Evolutionary conservation across 352 stramenopile species (phyloP), one percentile per base, ranked within the genome.

Genomic region (Peronosclerospora sorghi): DNA sequence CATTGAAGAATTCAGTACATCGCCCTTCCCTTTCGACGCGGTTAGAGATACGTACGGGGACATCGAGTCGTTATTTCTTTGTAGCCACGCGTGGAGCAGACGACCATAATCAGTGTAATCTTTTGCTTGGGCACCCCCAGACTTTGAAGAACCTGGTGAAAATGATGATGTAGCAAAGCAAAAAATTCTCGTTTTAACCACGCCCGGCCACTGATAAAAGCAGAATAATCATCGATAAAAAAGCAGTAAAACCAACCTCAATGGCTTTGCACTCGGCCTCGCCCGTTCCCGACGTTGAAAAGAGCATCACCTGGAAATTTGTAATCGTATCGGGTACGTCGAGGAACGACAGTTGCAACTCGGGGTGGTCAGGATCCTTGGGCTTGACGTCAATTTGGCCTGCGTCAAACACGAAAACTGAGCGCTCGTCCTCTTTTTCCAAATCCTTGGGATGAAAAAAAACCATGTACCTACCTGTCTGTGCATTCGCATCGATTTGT

Each of bases 331-430:
- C 43, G 26, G 43, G 43, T 7, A 50, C 43, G 13, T 50, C 43
- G 3, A 50, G 26, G 42, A 43, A 50, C 12, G 35, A 9, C 12
- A 50, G 24, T 14, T 50, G 23, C 43, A 34, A 50, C 13, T 26
- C 32, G 10, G 18, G 7, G n/a, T 10, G n/a, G 9, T 26, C 18
- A 4, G 20, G 1, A 9, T 21, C 21, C 0, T 37, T n/a, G 2
- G 43, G 12, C 9, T 43, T 36, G 12, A 50, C 34, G 17, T 37
- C 32, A n/a, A 50, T 50, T 40, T 50, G 43, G 8, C 43, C 43
- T 50, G 20, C n/a, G n/a, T n/a, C n/a, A n/a, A n/a, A n/a, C n/a
- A n/a, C n/a, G n/a, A n/a, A n/a, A n/a, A n/a, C n/a, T n/a, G n/a
- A n/a, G n/a, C n/a, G n/a, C n/a, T n/a, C n/a, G n/a, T n/a, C n/a